phyloP scores from a whole-genome alignment of 2,329 filamentous ascomycete species.

The Drechslerella dactyloides region DNA sequence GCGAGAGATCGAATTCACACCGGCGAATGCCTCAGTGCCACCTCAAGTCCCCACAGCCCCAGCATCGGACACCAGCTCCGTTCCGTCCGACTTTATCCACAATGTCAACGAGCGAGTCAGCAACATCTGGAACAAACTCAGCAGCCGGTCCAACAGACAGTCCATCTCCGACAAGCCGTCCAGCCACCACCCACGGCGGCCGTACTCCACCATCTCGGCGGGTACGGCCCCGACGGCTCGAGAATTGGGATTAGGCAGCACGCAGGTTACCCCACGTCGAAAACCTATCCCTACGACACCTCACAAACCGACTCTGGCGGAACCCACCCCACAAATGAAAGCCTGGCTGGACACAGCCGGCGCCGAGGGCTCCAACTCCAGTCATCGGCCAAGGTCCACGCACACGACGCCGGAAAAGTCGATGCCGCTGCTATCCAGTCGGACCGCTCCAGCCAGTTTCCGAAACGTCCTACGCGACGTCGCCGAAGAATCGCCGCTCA shows the following conservation, averaged over 20 bases:
- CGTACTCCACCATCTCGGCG: constrained; percentile 27
- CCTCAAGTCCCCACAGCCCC: constrained; percentile 14
- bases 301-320: constrained; percentile 8
- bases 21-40: background rate
- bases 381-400: constrained; percentile 37
- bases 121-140: constrained; percentile 44
- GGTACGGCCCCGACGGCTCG: constrained; percentile 14
- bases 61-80: constrained; percentile 39
- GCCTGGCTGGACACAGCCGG: constrained; percentile 38
- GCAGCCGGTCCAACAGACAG: constrained; percentile 21
- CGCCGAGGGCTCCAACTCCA: constrained; percentile 19
- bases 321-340: constrained; percentile 43
- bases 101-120: constrained; percentile 39
- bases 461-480: background rate
- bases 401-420: constrained; percentile 40
- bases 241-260: background rate
- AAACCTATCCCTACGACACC: background rate
- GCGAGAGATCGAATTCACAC: constrained; percentile 17
- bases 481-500: constrained; percentile 25
- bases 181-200: constrained; percentile 23
- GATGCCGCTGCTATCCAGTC: constrained; percentile 11
- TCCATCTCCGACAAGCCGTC: constrained; percentile 19
- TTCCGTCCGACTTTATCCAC: constrained; percentile 39
- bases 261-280: background rate
- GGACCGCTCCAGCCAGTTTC: constrained; percentile 13